A percentile compares a stretch with the other conserved stretches of the same genome.
These are phyloP conservation scores for Trichosporon sp. DNA, from an alignment of 1,284 basidiomycete species.

Conservation along the genomic window DNA sequence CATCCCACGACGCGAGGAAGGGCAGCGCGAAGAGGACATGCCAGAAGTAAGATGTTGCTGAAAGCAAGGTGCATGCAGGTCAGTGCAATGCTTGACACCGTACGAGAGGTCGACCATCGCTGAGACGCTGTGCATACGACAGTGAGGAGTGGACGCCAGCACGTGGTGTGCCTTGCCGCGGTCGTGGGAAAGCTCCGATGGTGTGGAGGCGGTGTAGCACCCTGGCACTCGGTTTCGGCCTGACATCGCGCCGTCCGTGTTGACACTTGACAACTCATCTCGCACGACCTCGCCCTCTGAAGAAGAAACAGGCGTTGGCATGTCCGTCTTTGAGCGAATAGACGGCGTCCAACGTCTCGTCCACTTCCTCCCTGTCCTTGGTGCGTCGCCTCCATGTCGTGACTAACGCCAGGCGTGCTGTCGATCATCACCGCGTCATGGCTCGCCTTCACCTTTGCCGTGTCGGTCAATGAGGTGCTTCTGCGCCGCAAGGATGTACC, in stretches of 20 bases:
- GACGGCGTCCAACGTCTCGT: constrained; percentile 1
- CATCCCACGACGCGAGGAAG: no score
- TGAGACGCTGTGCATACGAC: no score
- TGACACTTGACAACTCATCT: neutral
- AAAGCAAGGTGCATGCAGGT: no score
- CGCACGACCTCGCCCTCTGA: neutral
- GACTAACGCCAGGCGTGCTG: constrained; percentile 24
- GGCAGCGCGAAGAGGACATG: no score
- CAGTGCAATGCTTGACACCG: neutral
- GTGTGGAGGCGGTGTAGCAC: constrained; percentile 4
- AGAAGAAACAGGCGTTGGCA: neutral
- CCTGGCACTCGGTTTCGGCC: neutral
- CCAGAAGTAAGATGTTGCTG: no score
- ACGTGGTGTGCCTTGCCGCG: neutral
- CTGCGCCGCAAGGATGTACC: neutral
- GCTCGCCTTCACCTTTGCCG: constrained; percentile 30
- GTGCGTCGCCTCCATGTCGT: neutral
- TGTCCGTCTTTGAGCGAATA: neutral
- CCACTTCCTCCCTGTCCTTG: neutral
- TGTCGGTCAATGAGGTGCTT: constrained; percentile 11
- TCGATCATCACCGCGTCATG: constrained; percentile 26
- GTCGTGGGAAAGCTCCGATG: neutral
- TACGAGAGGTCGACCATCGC: no score
- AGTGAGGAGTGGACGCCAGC: no score
- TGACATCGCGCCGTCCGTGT: neutral